These are phyloP conservation scores for Colletotrichum plurivorum DNA, from an alignment of 2,329 filamentous ascomycete species.

Conservation along the genomic window DNA sequence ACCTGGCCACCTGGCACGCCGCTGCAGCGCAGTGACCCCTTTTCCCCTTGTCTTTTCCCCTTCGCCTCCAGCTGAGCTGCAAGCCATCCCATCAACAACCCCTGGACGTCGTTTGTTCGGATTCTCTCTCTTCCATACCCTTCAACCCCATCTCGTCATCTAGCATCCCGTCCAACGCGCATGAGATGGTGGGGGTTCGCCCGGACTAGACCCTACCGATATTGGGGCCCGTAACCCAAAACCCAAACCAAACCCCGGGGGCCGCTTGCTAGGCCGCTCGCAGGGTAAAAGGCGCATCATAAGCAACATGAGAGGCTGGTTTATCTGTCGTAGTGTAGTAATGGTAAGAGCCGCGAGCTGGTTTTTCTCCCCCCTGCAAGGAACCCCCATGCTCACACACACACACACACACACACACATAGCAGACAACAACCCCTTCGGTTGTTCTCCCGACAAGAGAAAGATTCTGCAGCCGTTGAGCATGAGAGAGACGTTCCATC, in stretches of 20 bases:
- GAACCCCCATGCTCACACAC: not conserved
- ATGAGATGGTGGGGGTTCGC: not conserved
- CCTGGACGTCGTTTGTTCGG: conserved; percentile 1
- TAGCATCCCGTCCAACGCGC: conserved; percentile 5
- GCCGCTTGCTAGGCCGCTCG: not conserved
- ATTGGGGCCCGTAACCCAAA: not conserved
- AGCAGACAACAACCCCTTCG: too few relatives aligned
- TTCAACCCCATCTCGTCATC: conserved; percentile 18
- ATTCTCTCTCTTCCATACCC: conserved; percentile 13
- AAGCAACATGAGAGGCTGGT: not conserved
- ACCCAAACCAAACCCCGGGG: not conserved
- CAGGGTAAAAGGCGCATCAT: not conserved
- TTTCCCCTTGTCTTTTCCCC: conserved; percentile 2
- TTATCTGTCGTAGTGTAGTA: too few relatives aligned
- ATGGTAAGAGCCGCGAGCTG: too few relatives aligned
- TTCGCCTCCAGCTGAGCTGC: conserved; percentile 24
- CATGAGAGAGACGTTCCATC: conserved; percentile 4
- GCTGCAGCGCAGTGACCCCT: too few relatives aligned
- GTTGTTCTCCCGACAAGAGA: too few relatives aligned
- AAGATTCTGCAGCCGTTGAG: too few relatives aligned
- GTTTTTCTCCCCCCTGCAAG: not conserved
- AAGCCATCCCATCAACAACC: too few relatives aligned
- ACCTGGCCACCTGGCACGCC: too few relatives aligned
- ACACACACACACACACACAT: too few relatives aligned
- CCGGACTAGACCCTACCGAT: conserved; percentile 6